A percentile compares a stretch with the other conserved stretches of the same genome.
Conservation (phyloP, 148 eudicot species). For the Drosera capensis region DNA sequence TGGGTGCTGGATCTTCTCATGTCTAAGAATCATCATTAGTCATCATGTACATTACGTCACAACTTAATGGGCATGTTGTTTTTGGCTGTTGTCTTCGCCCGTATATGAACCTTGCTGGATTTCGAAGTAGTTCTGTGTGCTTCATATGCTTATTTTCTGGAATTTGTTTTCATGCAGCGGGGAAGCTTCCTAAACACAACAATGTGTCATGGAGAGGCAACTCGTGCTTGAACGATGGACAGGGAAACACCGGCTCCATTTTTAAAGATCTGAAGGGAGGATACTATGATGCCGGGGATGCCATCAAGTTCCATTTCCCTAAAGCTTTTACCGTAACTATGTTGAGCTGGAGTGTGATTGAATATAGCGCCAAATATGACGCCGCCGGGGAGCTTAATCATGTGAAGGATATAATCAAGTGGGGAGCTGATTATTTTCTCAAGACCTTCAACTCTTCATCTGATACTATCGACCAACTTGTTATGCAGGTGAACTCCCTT, state of each 20-base stretch:
- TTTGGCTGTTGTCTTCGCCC: neutral
- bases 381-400: slow-evolving; percentile 90
- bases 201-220: slow-evolving; percentile 94
- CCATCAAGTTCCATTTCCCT: slow-evolving; percentile 90
- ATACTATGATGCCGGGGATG: slow-evolving; percentile 94
- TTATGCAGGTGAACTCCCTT: slow-evolving; percentile 37
- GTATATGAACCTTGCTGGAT: neutral
- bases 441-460: slow-evolving; percentile 83
- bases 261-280: slow-evolving; percentile 75
- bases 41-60: too few relatives aligned
- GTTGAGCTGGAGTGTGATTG: slow-evolving; percentile 99
- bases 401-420: slow-evolving; percentile 72
- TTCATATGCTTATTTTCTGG: neutral
- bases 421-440: slow-evolving; percentile 94
- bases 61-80: too few relatives aligned
- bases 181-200: slow-evolving; percentile 79
- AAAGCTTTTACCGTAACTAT: slow-evolving; percentile 78
- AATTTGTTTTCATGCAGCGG: slow-evolving; percentile 35
- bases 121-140: neutral
- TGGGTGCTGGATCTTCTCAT: too few relatives aligned
- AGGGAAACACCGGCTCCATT: slow-evolving; percentile 23
- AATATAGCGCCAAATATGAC: slow-evolving; percentile 83
- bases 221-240: slow-evolving; percentile 74
- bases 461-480: slow-evolving; percentile 51
- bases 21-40: too few relatives aligned